phyloP scores from a whole-genome alignment of 2,329 filamentous ascomycete species.

The Hypoxylon sp. region DNA sequence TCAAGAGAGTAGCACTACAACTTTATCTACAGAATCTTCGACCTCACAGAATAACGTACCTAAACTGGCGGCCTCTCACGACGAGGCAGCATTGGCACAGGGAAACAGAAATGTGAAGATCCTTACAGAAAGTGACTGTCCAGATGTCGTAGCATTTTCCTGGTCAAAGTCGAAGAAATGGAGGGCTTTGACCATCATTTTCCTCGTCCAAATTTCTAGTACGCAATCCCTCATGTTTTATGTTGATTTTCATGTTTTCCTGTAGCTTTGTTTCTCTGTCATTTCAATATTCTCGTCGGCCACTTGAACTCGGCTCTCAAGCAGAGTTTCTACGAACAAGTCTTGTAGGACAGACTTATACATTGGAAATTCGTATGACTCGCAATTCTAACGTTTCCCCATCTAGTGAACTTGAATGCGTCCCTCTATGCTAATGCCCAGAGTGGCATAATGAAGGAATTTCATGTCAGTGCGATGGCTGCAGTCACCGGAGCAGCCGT shows the following conservation, averaged over 20 bases:
- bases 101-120: slow-evolving; percentile 14
- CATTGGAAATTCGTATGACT: background rate
- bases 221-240: slow-evolving; percentile 3
- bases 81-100: slow-evolving; percentile 20
- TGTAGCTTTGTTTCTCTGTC: background rate
- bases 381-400: background rate
- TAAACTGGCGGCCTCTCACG: slow-evolving; percentile 31
- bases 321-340: background rate
- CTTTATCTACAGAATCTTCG: slow-evolving; percentile 6
- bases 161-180: slow-evolving; percentile 67
- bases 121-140: slow-evolving; percentile 65
- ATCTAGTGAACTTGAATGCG: slow-evolving; percentile 67
- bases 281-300: background rate
- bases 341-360: background rate
- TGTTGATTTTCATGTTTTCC: background rate
- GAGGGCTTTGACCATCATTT: slow-evolving; percentile 66
- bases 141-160: slow-evolving; percentile 61
- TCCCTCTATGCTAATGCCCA: slow-evolving; percentile 67
- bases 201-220: slow-evolving; percentile 67
- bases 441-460: slow-evolving; percentile 60
- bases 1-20: background rate
- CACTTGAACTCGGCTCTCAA: background rate
- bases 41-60: slow-evolving; percentile 15
- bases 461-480: slow-evolving; percentile 62
- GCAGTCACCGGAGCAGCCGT: slow-evolving; percentile 64